Base-by-base conservation (phyloP, 2,329 filamentous ascomycete species). In the Beauveria pseudobassiana region DNA sequence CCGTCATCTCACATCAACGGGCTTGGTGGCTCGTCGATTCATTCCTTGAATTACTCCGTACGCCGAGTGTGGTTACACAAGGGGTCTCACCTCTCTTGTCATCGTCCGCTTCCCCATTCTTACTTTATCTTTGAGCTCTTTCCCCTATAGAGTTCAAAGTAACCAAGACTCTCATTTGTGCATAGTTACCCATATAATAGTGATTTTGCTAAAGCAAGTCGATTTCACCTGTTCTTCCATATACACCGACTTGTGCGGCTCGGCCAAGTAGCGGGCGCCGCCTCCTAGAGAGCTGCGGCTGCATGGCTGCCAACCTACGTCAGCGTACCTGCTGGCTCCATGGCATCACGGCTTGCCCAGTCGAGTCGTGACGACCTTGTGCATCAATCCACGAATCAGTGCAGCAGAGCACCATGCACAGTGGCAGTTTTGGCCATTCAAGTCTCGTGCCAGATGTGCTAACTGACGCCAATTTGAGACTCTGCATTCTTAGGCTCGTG, bases 401-500 rank as follows among this genome's bases (percentile, higher is more conserved):
- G n/a, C 22, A 59, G 20, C 38, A 59, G 38, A 34, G 40, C 46
- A 51, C 30, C 22, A 59, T 50, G 56, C 34, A 59, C 5, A 22
- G 9, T 50, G 18, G 9, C 43, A 20, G 22, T 8, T 20, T 43
- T 16, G 50, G 50, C 46, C 55, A 42, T 22, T 51, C 46, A 28
- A 22, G 8, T 1, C 2, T 4, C 42, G 34, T n/a, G 42, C 9
- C 16, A 59, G 14, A 26, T 10, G 40, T 59, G 46, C 56, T 59
- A 59, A 30, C 46, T 48, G 56, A 24, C 34, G 22, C 46, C 34
- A 20, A 26, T 46, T 40, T 56, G 55, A 18, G 50, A 38, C 22
- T 61, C 58, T 49, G 57, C 48, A 40, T 14, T 24, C 10, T 45
- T 59, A 12, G 69, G 63, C 60, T 69, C 71, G 66, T 76, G 75